Evolutionary conservation across 495 filamentous ascomycete species (phyloP).

Genomic region (Penicillium pancosmium): DNA sequence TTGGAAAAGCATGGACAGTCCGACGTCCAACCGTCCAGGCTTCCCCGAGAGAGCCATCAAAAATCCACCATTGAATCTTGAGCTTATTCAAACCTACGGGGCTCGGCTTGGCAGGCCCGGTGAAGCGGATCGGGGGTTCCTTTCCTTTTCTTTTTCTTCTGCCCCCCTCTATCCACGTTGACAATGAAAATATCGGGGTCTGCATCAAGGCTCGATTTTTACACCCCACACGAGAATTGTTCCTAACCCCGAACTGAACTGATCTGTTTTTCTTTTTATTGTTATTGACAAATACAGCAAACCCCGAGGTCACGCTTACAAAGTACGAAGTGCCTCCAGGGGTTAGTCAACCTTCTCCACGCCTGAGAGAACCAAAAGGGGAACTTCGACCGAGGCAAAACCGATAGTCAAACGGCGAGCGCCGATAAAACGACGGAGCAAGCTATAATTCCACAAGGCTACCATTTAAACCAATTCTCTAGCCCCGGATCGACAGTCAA

Average conservation of each 20-base stretch:
- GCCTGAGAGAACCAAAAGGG: neutral
- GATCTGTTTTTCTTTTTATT: neutral
- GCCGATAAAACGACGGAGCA: neutral
- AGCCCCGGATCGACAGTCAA: slow-evolving; percentile 26
- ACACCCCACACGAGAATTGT: neutral
- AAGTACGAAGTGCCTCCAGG: neutral
- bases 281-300: neutral
- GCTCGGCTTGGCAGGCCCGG: neutral
- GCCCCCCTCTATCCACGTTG: neutral
- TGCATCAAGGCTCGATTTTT: neutral
- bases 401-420: neutral
- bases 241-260: neutral
- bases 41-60: neutral
- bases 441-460: neutral
- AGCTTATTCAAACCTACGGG: slow-evolving; percentile 24
- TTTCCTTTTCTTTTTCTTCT: neutral
- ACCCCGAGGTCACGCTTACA: neutral
- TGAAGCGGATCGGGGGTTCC: neutral
- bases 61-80: slow-evolving; percentile 26
- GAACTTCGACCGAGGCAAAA: neutral
- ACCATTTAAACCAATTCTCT: slow-evolving; percentile 26
- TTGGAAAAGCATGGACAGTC: neutral
- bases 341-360: neutral
- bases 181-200: neutral
- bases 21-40: neutral